phyloP scores from a whole-genome alignment of 306 rosid species.

The Cucurbita pepo region DNA sequence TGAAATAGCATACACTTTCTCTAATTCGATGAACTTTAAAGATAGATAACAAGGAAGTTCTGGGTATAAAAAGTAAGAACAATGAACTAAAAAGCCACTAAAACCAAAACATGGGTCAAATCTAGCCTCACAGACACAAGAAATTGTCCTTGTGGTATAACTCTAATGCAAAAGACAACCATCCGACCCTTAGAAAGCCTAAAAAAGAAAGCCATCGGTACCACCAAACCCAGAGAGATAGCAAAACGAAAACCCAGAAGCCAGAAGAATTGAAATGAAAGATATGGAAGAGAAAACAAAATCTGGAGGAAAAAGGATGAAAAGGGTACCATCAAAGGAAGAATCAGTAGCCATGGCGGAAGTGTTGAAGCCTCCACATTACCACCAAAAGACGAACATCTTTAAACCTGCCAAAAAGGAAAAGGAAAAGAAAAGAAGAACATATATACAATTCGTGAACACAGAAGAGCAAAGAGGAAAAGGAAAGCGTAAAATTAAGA shows the following conservation, averaged over 20 bases:
- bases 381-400: conserved; percentile 24
- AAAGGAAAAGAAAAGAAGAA: not conserved
- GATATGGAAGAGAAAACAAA: not conserved
- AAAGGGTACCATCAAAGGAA: conserved; percentile 42
- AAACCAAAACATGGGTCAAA: not conserved
- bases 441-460: not conserved
- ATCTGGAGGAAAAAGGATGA: not conserved
- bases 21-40: not conserved
- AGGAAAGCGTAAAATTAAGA: not conserved
- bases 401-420: conserved; percentile 28
- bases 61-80: not conserved
- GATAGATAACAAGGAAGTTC: not conserved
- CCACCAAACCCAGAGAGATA: conserved; percentile 1
- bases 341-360: conserved; percentile 55
- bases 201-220: not conserved
- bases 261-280: conserved; percentile 2
- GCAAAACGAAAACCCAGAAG: conserved; percentile 1
- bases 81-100: not conserved
- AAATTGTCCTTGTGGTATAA: not conserved
- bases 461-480: not conserved
- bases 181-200: not conserved
- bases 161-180: not conserved
- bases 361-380: conserved; percentile 40
- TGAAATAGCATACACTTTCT: not conserved
- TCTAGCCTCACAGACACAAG: not conserved